Base-by-base conservation (phyloP, 2,329 filamentous ascomycete genomes). In the Exophiala viscosa region DNA sequence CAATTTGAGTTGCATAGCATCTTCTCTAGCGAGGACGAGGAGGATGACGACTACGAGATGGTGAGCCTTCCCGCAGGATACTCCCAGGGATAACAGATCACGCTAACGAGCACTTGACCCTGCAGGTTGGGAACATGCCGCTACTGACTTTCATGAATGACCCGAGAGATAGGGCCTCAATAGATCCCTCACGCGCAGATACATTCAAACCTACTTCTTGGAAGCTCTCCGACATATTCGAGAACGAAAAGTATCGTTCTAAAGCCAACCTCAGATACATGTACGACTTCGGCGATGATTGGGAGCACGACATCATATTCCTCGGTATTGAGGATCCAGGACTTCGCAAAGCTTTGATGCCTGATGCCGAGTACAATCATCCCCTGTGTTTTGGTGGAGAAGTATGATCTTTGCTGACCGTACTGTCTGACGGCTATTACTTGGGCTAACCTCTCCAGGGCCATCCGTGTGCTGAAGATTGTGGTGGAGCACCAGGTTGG, bases 381-480 rank as follows among this genome's bases (percentile, higher is more conserved):
- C 18, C 39, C 7, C 1, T 47, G 5, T 47, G 45, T 15, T 14
- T 47, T 3, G 32, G 23, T 10, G 45, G 45, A 9, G 39, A 41
- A 17, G 39, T 41, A 23, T 18, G 39, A 18, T 1, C 3, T 6
- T 13, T 5, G 10, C 3, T 41, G 10, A 17, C 8, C 39, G 18
- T 2, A 2, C n/a, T 8, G 10, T 18, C 2, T 14, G 18, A 41
- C 7, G 5, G 2, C 13, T 6, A 1, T 15, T 3, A 41, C 11
- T 7, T 7, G 8, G 11, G n/a, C 39, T 41, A n/a, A 41, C 5
- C 4, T 41, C n/a, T 41, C 39, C 4, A 49, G 46, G 46, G 46
- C 2, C 46, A 49, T 42, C 46, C 46, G 10, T 43, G 35, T 33
- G 46, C 46, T 3, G 46, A 49, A 34, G 46, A 49, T 18, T 41